phyloP scores from a whole-genome alignment of 768 basidiomycete genomes.

The Boletus speciosus region DNA sequence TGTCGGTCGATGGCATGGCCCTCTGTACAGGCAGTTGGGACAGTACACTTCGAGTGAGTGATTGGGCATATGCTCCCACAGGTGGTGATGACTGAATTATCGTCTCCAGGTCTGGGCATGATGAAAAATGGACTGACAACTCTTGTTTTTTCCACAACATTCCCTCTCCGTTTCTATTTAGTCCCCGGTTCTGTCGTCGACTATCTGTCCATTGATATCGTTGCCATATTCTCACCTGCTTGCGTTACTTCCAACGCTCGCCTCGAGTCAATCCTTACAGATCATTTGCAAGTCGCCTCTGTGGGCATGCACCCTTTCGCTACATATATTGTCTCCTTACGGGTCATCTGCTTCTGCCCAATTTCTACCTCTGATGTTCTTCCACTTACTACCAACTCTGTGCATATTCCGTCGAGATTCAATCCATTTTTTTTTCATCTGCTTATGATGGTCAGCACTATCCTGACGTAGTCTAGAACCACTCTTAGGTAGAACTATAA shows the following conservation, averaged over 20 bases:
- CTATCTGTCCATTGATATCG: slow-evolving; percentile 47
- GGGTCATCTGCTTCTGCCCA: slow-evolving; percentile 30
- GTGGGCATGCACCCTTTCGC: slow-evolving; percentile 30
- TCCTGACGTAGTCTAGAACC: neutral
- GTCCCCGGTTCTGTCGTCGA: slow-evolving; percentile 16
- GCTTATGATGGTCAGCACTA: neutral
- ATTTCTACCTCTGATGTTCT: slow-evolving; percentile 34
- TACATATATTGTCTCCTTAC: slow-evolving; percentile 37
- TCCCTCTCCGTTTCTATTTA: slow-evolving; percentile 25
- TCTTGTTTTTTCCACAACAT: slow-evolving; percentile 24
- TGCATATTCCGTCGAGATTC: slow-evolving; percentile 45
- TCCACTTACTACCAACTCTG: slow-evolving; percentile 35
- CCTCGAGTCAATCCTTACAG: slow-evolving; percentile 64
- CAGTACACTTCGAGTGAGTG: slow-evolving; percentile 85
- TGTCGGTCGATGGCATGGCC: slow-evolving; percentile 95
- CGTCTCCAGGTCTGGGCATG: slow-evolving; percentile 77
- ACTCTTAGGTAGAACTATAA: slow-evolving; percentile 4
- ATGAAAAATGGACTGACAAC: slow-evolving; percentile 30
- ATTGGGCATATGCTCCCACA: neutral
- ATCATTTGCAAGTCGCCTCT: slow-evolving; percentile 36
- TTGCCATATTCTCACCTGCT: slow-evolving; percentile 53
- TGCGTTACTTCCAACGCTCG: slow-evolving; percentile 43
- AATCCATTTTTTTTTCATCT: slow-evolving; percentile 32
- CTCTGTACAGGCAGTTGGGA: slow-evolving; percentile 99
- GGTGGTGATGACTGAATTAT: slow-evolving; percentile 12